These are phyloP conservation scores for Mycena sp. DNA, from an alignment of 1,284 basidiomycete species.

Conservation along the genomic window DNA sequence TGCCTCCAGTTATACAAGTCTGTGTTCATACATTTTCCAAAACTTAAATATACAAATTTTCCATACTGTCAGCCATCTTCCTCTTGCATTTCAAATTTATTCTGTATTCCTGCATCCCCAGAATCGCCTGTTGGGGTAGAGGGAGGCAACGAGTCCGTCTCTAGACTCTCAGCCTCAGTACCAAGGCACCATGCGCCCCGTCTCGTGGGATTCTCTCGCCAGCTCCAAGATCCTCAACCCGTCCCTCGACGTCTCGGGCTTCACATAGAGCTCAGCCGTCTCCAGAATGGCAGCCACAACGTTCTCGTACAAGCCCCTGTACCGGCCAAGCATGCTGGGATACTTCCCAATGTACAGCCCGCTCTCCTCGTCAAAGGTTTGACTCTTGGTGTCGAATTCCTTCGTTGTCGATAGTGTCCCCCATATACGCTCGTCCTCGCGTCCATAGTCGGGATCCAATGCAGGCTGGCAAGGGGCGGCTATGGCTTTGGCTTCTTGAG, in stretches of 20 bases:
- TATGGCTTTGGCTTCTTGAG: constrained; percentile 17
- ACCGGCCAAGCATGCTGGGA: constrained; percentile 17
- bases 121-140: constrained; percentile 3
- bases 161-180: constrained; percentile 12
- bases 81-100: constrained; percentile 4
- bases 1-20: constrained; percentile 2
- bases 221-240: constrained; percentile 18
- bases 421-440: constrained; percentile 14
- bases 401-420: constrained; percentile 11
- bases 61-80: constrained; percentile 5
- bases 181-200: constrained; percentile 11
- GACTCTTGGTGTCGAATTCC: constrained; percentile 6
- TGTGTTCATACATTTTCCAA: constrained; percentile 11
- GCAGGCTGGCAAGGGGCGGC: constrained; percentile 15
- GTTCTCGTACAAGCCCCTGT: constrained; percentile 16
- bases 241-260: constrained; percentile 16
- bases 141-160: constrained; percentile 6
- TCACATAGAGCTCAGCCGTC: constrained; percentile 15
- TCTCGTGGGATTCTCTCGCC: constrained; percentile 11
- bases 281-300: constrained; percentile 15
- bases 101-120: constrained; percentile 9
- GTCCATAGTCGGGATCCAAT: constrained; percentile 11
- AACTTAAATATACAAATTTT: constrained; percentile 8
- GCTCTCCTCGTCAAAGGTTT: constrained; percentile 14
- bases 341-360: constrained; percentile 15